Base-by-base conservation (phyloP, 352 stramenopile genomes). In the Phytophthora pisi region DNA sequence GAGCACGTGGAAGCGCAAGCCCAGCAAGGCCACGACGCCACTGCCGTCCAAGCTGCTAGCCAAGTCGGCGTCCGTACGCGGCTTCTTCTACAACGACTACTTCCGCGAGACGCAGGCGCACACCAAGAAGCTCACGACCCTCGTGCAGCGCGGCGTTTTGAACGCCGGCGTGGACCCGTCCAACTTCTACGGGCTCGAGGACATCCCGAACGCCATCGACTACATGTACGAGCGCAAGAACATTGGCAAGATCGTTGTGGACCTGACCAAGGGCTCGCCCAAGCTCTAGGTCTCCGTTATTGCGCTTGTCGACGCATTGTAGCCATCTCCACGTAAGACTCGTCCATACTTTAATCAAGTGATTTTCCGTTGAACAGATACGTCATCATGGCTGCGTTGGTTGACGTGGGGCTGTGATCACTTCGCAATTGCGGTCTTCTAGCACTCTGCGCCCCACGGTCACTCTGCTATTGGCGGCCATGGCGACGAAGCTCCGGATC, bases 201-300 rank as follows among this genome's bases (percentile, higher is more conserved):
- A 70, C 53, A 81, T 95, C 42, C 59, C 73, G 1, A 78, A 88
- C 20, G 88, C 77, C 56, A 77, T 95, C 50, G 80, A 90, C 59
- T 79, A 90, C 72, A 84, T 95, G 68, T 92, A 90, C 63, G 74
- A 69, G 50, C 78, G 88, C 76, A 89, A 90, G 61, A 91, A 89
- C 57, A 91, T 86, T 16, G 88, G 88, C 67, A 96, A 96, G 70
- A 80, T 96, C 65, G 77, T 91, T 26, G 80, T 96, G 47, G 81
- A 90, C 56, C 72, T 93, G 30, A 75, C 52, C 13, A 82, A 77
- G 71, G 61, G 65, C 18, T 60, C 54, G 9, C 3, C 68, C 24
- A 76, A 76, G 64, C 64, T 73, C 2, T 76, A 73, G 60, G 30
- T 34, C 23, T 20, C 23, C 13, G 15, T 23, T 56, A n/a, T 40